These are phyloP conservation scores for Pachysandra terminalis DNA, from an alignment of 164 flowering plant species.

Conservation along the genomic window DNA sequence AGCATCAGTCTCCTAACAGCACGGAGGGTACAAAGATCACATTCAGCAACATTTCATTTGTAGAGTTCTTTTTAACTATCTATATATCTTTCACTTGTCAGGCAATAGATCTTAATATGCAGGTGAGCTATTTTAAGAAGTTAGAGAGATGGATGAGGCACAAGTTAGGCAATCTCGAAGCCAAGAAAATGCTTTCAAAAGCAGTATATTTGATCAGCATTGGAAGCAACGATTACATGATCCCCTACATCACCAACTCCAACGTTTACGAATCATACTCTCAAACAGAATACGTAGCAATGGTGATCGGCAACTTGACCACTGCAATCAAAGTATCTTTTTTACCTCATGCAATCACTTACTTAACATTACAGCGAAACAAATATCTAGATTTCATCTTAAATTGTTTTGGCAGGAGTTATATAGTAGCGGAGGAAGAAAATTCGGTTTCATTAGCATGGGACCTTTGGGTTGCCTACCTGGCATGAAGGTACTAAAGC, in stretches of 20 bases:
- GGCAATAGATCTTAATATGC: constrained; percentile 11
- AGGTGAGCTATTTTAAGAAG: constrained; percentile 19
- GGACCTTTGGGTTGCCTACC: constrained; percentile 23
- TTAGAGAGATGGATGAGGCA: constrained; percentile 8
- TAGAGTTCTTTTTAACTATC: neutral
- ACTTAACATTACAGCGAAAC: too few species aligned
- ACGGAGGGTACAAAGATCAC: too few species aligned
- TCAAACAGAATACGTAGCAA: neutral
- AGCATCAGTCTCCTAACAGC: too few species aligned
- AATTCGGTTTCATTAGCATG: constrained; percentile 12
- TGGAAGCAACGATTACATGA: constrained; percentile 23
- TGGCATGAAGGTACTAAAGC: neutral
- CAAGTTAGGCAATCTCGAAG: constrained; percentile 12
- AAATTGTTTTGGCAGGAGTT: constrained; percentile 11
- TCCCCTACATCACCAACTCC: constrained; percentile 2
- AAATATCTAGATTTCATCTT: too few species aligned
- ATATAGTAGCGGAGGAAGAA: constrained; percentile 19
- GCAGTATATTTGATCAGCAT: constrained; percentile 28
- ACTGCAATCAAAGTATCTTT: constrained; percentile 16
- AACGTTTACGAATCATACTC: neutral
- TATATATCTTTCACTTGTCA: neutral
- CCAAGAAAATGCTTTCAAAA: constrained; percentile 4
- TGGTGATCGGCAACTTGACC: constrained; percentile 14
- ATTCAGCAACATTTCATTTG: neutral
- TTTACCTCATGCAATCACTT: neutral